Base-by-base conservation (phyloP, 164 flowering plant species). In the Macadamia tetraphylla region DNA sequence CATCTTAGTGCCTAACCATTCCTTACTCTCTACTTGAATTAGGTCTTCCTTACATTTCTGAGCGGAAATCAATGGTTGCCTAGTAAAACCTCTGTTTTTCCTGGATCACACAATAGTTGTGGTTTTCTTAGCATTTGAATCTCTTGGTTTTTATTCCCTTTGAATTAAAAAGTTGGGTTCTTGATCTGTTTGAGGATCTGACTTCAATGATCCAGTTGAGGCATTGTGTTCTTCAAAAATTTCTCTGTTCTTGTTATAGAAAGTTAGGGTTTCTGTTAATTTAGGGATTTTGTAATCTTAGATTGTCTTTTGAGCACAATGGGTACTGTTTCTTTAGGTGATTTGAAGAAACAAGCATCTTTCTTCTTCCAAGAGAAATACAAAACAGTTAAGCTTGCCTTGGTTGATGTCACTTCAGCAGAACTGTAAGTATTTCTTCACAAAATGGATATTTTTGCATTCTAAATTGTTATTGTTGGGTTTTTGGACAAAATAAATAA, bases 361-460 rank as follows among this genome's bases (percentile, higher is more conserved):
- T 73, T 74, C 44, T 88, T 81, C 67, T 72, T 88, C 6, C 85
- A 86, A 30, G 86, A 86, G 32, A 84, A 83, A 52, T 85, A 77
- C 75, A 86, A 71, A 66, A 67, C 58, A 35, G 90, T 86, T n/a
- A 80, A 83, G 77, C 72, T 86, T 63, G 77, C 74, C 58, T 76
- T 88, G 0, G 85, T 85, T 32, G 88, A 86, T 78, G 87, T 85
- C 55, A 79, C 90, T 15, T 68, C 30, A 51, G 85, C 88, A 17
- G 85, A 86, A 73, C 29, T 86, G 90, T 88, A 80, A 79, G 88
- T 70, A 23, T 2, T 23, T 23, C 23, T 23, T 23, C 51, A 1
- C 17, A 14, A 5, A 35, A 35, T 35, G 3, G 40, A 35, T 2
- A 35, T 23, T 2, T 35, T 35, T 35, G 5, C 5, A 35, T 35